Base-by-base conservation (phyloP, 345 rosid species). In the Populus simonii region DNA sequence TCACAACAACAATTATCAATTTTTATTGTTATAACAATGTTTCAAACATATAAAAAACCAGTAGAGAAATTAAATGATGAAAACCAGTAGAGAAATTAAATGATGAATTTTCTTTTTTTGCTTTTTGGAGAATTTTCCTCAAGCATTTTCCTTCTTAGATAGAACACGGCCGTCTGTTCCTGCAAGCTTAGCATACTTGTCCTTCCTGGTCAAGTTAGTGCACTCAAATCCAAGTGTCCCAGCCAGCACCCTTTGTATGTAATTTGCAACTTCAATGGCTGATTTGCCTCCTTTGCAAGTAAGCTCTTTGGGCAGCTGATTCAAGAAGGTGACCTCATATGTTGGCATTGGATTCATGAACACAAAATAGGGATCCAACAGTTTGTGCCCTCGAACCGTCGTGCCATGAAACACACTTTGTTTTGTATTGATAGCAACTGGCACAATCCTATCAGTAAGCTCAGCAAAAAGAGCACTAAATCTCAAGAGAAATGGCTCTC, bases 401-500 rank as follows among this genome's bases (percentile, higher is more conserved):
- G 99, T 96, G 22, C 99, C 99, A 35, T 92, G 74, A 53, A 96
- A 96, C 68, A 96, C 90, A 10, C 88, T 84, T 43, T 89, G 99
- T 66, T 85, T 96, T 1, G 94, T 87, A 80, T 92, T 90, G 25
- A 96, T 90, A 8, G 99, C 98, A 8, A 96, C 92, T 0, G 98
- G 98, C 17, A 96, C 98, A 33, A 96, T 92, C 73, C 98, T 67
- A 68, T 93, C 97, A 0, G 97, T 93, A 5, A 96, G 89, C 70
- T 96, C 98, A 0, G 99, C 98, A 25, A 96, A 93, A 18, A 93
- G 88, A 0, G 99, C 97, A 66, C 98, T 96, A 80, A 96, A 96
- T 75, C 99, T 79, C 31, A 96, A 78, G 3, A 96, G 88, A 79
- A 92, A 96, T 8, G 99, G 97, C 73, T 96, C 98, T 1, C 99